Percentiles rank a stretch among this genome's conserved stretches.
These are phyloP conservation scores for Physcomitrium patens DNA, from an alignment of 225 moss, liverwort and hornwort genomes.

Conservation along the genomic window DNA sequence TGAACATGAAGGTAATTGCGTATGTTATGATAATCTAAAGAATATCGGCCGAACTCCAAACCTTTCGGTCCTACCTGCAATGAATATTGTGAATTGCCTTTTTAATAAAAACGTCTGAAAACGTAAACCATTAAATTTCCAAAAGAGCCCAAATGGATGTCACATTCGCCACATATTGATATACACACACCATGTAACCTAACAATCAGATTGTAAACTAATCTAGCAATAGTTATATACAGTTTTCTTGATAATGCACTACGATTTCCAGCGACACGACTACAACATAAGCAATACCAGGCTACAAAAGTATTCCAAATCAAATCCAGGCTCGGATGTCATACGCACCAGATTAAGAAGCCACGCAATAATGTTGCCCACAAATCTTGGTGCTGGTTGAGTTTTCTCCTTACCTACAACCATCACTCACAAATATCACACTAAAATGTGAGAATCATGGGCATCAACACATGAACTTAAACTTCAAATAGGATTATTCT, in stretches of 20 bases:
- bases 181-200: not conserved
- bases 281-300: not conserved
- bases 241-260: slow-evolving; percentile 14
- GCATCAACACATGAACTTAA: not conserved
- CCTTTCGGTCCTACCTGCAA: slow-evolving; percentile 96
- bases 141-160: not conserved
- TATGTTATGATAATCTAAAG: slow-evolving; percentile 96
- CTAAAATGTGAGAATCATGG: too few relatives aligned
- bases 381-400: slow-evolving; percentile 81
- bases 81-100: not conserved
- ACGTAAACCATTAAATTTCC: not conserved
- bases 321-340: slow-evolving; percentile 1
- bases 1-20: slow-evolving; percentile 89
- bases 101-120: slow-evolving; percentile 1
- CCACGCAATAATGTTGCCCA: slow-evolving; percentile 88
- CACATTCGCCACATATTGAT: not conserved
- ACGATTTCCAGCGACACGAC: not conserved
- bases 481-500: not conserved
- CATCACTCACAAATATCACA: slow-evolving; percentile 18
- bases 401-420: slow-evolving; percentile 71
- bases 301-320: slow-evolving; percentile 1
- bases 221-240: slow-evolving; percentile 22
- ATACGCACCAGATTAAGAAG: slow-evolving; percentile 83
- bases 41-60: slow-evolving; percentile 96
- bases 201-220: not conserved